Conservation (phyloP, 2,329 filamentous ascomycete genomes). For the Tolypocladium tropicale region DNA sequence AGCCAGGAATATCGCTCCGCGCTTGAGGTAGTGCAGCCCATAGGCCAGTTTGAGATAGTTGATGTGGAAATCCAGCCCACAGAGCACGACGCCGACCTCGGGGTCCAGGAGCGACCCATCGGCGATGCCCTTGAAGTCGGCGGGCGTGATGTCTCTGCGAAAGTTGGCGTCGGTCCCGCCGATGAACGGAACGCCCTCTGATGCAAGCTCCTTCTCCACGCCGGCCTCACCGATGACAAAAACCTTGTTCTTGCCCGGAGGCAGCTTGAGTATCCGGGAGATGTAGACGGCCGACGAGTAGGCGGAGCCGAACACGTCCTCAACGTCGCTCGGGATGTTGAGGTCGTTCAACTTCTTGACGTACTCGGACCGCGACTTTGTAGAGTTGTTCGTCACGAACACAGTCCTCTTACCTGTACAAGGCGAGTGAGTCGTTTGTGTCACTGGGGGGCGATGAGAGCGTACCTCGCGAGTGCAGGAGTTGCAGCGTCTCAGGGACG, state of each 20-base stretch:
- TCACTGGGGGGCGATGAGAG: background rate
- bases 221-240: slow-evolving; percentile 87
- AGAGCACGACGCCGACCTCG: slow-evolving; percentile 81
- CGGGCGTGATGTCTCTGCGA: slow-evolving; percentile 66
- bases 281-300: slow-evolving; percentile 97
- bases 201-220: slow-evolving; percentile 77
- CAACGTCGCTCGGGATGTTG: slow-evolving; percentile 67
- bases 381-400: slow-evolving; percentile 98
- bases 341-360: slow-evolving; percentile 78
- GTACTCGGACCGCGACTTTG: slow-evolving; percentile 88
- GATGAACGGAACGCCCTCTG: slow-evolving; percentile 69
- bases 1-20: slow-evolving; percentile 77
- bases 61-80: slow-evolving; percentile 85
- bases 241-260: slow-evolving; percentile 76
- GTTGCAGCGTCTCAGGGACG: slow-evolving; percentile 72
- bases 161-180: slow-evolving; percentile 77
- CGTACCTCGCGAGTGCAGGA: slow-evolving; percentile 70
- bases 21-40: slow-evolving; percentile 75
- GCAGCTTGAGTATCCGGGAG: slow-evolving; percentile 75
- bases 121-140: slow-evolving; percentile 72
- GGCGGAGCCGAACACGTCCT: slow-evolving; percentile 92
- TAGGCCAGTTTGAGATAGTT: slow-evolving; percentile 88
- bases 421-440: background rate
- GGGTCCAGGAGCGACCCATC: slow-evolving; percentile 69
- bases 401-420: slow-evolving; percentile 73